Base-by-base conservation (phyloP, 192 early-diverging fungal genomes). In the Fimicolochytrium jonesii region DNA sequence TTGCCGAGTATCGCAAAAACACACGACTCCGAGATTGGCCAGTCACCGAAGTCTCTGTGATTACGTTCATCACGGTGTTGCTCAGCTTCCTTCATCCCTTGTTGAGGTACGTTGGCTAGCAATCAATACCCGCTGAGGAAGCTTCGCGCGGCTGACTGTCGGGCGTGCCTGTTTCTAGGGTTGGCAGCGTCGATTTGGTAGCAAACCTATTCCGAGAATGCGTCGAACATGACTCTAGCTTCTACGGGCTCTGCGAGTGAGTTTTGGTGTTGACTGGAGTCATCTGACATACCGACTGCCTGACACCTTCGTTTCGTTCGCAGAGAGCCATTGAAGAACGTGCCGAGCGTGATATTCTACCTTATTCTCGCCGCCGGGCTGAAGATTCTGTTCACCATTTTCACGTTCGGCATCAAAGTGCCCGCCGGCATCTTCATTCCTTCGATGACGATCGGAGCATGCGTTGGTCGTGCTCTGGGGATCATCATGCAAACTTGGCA, bases 371-470 rank as follows among this genome's bases (percentile, higher is more conserved):
- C 74, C 2, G 67, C 68, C 9, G n/a, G 23, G 3, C 47, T 81
- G 55, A 84, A 80, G 52, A 73, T 75, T 18, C 5, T 73, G 10
- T 57, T 84, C 22, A 78, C 72, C 9, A 70, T 77, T 26, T 39
- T 84, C 10, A 82, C 82, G 15, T 81, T 84, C 65, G 75, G 82
- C 25, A 75, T 75, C 18, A 34, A 42, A 20, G 73, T 84, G 1
- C 82, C 82, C 5, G 82, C 71, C 23, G 81, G 81, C 1, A 71
- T 81, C 10, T 75, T 79, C 76, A 81, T 96, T n/a, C 97, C 97
- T 0, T 86, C 90, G 28, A 91, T 99, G 86, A 89, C 90, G 6
- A 83, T 98, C 33, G 97, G 97, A 7, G 95, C 97, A 0, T 82
- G 87, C 11, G 87, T 93, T 47, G 96, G 96, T 0, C 81, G 96